Percentiles rank a stretch among this genome's conserved stretches.
Evolutionary conservation across 2,329 filamentous ascomycete genomes (phyloP).

Genomic region (Coniochaeta hoffmannii): DNA sequence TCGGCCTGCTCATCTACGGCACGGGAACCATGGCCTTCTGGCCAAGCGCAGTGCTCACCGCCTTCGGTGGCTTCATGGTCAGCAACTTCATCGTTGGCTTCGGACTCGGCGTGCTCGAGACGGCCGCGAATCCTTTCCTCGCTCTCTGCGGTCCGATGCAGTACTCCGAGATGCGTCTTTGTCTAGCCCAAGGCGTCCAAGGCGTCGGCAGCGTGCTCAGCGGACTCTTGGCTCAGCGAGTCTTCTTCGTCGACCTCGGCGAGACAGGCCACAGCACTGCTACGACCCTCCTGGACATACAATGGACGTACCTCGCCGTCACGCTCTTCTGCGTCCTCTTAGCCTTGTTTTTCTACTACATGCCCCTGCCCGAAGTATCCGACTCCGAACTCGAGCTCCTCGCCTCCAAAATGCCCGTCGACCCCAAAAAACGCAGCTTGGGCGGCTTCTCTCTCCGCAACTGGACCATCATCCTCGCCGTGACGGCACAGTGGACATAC

Average conservation of each 20-base stretch:
- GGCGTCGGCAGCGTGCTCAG: conserved; percentile 68
- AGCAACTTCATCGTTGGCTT: conserved; percentile 69
- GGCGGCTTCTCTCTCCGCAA: conserved; percentile 47
- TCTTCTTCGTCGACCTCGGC: conserved; percentile 49
- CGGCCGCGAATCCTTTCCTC: conserved; percentile 70
- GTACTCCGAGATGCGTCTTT: conserved; percentile 67
- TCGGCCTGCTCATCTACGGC: conserved; percentile 68
- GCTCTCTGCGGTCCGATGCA: conserved; percentile 64
- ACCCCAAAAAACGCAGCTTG: conserved; percentile 39
- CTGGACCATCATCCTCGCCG: conserved; percentile 58
- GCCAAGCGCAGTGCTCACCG: conserved; percentile 68
- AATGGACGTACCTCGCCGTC: conserved; percentile 81
- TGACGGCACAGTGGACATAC: conserved; percentile 72
- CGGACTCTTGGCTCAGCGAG: conserved; percentile 63
- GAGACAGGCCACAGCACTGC: conserved; percentile 40
- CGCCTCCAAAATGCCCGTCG: conserved; percentile 38
- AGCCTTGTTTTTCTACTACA: conserved; percentile 61
- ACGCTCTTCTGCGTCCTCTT: conserved; percentile 66
- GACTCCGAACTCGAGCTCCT: conserved; percentile 46
- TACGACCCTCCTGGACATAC: conserved; percentile 60
- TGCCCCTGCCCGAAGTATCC: conserved; percentile 55
- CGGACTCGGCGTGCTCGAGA: conserved; percentile 70
- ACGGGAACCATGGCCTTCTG: conserved; percentile 78
- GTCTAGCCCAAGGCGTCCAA: conserved; percentile 70
- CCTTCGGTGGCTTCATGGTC: conserved; percentile 72